Evolutionary conservation across 176 grass and related monocot genomes (phyloP).

Genomic region (Coix lacrymajobi): DNA sequence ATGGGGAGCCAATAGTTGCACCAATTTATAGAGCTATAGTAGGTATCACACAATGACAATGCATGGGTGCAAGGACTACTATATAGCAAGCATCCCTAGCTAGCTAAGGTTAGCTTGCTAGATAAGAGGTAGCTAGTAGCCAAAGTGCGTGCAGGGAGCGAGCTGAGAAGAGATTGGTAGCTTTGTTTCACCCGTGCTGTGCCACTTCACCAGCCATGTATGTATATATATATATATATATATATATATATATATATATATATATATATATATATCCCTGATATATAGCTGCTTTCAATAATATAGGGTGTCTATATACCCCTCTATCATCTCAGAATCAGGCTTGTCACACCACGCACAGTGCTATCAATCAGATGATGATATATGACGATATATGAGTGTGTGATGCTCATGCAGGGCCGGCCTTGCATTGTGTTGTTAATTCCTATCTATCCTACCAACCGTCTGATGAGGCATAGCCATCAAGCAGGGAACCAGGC

Average conservation of each 20-base stretch:
- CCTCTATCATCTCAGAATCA: too few species aligned
- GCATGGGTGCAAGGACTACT: not conserved
- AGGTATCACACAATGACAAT: slow-evolving; percentile 1
- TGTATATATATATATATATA: slow-evolving; percentile 11
- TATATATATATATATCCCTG: not conserved
- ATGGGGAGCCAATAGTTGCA: slow-evolving; percentile 44
- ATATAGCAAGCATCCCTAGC: not conserved
- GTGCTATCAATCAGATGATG: too few species aligned
- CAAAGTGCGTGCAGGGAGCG: not conserved
- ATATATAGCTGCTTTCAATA: slow-evolving; percentile 27
- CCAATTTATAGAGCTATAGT: slow-evolving; percentile 35
- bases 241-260: not conserved
- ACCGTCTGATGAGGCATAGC: slow-evolving; percentile 46
- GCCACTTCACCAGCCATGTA: slow-evolving; percentile 47
- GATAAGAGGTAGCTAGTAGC: not conserved
- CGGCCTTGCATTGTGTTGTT: not conserved
- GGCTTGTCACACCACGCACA: too few species aligned
- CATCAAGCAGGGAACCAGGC: slow-evolving; percentile 46
- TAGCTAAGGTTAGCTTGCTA: not conserved
- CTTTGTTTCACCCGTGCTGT: slow-evolving; percentile 37
- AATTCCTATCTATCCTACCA: slow-evolving; percentile 40
- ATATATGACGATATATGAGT: too few species aligned
- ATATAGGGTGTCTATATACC: too few species aligned
- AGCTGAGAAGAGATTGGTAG: slow-evolving; percentile 7
- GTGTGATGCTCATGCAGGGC: not conserved